A percentile compares a stretch with the other conserved stretches of the same genome.
These are phyloP conservation scores for Amylostereum areolatum DNA, from an alignment of 1,284 basidiomycete species.

Conservation along the genomic window DNA sequence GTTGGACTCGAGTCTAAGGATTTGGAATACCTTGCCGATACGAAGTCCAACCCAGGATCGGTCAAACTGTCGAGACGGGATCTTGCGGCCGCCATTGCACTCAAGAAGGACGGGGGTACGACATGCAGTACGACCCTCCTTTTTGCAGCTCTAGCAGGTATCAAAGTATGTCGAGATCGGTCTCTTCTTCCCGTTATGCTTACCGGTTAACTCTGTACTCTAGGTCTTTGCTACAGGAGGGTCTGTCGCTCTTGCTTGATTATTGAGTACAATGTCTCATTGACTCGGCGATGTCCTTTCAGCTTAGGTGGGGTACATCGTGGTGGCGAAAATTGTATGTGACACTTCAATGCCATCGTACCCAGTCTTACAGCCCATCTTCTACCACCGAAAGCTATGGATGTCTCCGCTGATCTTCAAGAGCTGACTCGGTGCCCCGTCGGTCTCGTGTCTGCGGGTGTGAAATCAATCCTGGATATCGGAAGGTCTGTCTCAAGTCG, in stretches of 20 bases:
- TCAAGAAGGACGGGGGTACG: slow-evolving; percentile 76
- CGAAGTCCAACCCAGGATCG: slow-evolving; percentile 32
- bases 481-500: slow-evolving; percentile 42
- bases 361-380: background rate
- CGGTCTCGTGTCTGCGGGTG: slow-evolving; percentile 89
- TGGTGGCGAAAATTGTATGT: slow-evolving; percentile 79
- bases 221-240: slow-evolving; percentile 81
- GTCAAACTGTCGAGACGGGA: slow-evolving; percentile 89
- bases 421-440: slow-evolving; percentile 84
- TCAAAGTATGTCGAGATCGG: slow-evolving; percentile 47
- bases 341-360: slow-evolving; percentile 6
- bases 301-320: slow-evolving; percentile 92
- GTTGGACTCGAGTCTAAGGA: slow-evolving; percentile 72
- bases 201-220: too few relatives aligned
- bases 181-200: too few relatives aligned
- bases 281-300: slow-evolving; percentile 1
- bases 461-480: slow-evolving; percentile 95
- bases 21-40: slow-evolving; percentile 69
- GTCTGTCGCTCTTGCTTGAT: slow-evolving; percentile 31
- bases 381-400: slow-evolving; percentile 61
- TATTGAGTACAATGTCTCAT: background rate
- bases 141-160: slow-evolving; percentile 76
- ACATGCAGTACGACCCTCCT: slow-evolving; percentile 89
- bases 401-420: slow-evolving; percentile 88
- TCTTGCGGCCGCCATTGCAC: slow-evolving; percentile 71